Base-by-base conservation (phyloP, 1,284 basidiomycete species). In the Cronartium quercuum region DNA sequence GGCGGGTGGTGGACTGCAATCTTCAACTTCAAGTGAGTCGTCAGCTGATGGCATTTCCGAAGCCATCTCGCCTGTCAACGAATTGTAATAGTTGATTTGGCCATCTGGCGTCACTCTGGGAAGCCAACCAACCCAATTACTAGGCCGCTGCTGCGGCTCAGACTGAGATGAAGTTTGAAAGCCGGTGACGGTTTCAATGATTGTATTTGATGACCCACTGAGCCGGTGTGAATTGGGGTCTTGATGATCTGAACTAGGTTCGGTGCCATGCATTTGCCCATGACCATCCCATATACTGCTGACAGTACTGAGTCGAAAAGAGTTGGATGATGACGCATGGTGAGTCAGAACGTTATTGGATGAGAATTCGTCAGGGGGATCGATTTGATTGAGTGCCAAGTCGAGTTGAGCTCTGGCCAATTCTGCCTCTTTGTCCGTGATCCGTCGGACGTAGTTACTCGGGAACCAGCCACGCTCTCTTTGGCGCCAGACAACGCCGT, bases 381-480 rank as follows among this genome's bases (percentile, higher is more conserved):
- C 66, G 37, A 35, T 21, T 38, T 66, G 67, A 24, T 29, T 40
- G 64, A 61, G 42, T 40, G 34, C 9, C 24, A 41, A 29, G 21
- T 74, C 76, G 10, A 68, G 70, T 29, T 76, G 66, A 10, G 76
- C 24, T 77, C 90, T 85, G 40, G 65, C 66, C 5, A 29, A 18
- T 55, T 78, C 76, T 7, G 79, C 81, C 80, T 94, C 91, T 77
- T 90, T 88, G 77, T 92, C 90, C 37, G 89, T 85, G 76, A 96
- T 88, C 76, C 88, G 82, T 63, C 86, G 84, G 61, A 97, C 93
- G 83, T 95, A 97, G 84, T 98, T 98, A 78, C 91, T 93, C 13
- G 95, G 95, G 82, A 98, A 97, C 95, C 95, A 98, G 61, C 95
- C 95, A 67, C 95, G 88, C 81, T 91, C 88, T 71, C 90, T 89